These are phyloP conservation scores for Mucor velutinosus DNA, from an alignment of 371 early-diverging fungal genomes.

Conservation along the genomic window DNA sequence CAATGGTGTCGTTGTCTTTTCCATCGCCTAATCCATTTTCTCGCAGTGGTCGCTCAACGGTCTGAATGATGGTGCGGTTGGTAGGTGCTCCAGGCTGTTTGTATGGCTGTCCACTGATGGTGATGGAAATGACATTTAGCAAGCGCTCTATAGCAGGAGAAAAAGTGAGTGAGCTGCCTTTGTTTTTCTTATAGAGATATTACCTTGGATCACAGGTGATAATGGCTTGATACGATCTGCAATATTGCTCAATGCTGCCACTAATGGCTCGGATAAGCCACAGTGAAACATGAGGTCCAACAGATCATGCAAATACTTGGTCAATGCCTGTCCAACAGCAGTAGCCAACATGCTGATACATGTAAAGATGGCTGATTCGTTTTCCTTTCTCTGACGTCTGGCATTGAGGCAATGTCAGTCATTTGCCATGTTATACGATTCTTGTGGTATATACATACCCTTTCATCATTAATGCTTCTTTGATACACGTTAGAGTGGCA, in stretches of 20 bases:
- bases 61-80: conserved; percentile 39
- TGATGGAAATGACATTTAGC: conserved; percentile 86
- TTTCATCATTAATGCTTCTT: conserved; percentile 69
- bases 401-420: neutral
- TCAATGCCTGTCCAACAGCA: conserved; percentile 89
- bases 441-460: conserved; percentile 22
- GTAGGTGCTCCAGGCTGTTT: conserved; percentile 80
- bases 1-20: conserved; percentile 77
- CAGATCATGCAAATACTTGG: conserved; percentile 84
- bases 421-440: neutral
- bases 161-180: neutral
- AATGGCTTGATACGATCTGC: conserved; percentile 84
- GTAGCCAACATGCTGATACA: conserved; percentile 89
- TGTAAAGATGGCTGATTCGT: conserved; percentile 77
- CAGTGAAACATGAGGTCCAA: conserved; percentile 91
- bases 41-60: conserved; percentile 49
- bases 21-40: conserved; percentile 48
- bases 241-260: conserved; percentile 80
- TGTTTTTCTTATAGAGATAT: neutral
- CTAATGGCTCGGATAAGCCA: conserved; percentile 84
- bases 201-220: conserved; percentile 87
- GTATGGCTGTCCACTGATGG: conserved; percentile 85
- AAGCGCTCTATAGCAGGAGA: conserved; percentile 75
- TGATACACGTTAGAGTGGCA: conserved; percentile 68
- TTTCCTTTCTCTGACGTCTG: conserved; percentile 61